Conservation (phyloP, 805 yeast genomes). For the Kuraishia molischiana region DNA sequence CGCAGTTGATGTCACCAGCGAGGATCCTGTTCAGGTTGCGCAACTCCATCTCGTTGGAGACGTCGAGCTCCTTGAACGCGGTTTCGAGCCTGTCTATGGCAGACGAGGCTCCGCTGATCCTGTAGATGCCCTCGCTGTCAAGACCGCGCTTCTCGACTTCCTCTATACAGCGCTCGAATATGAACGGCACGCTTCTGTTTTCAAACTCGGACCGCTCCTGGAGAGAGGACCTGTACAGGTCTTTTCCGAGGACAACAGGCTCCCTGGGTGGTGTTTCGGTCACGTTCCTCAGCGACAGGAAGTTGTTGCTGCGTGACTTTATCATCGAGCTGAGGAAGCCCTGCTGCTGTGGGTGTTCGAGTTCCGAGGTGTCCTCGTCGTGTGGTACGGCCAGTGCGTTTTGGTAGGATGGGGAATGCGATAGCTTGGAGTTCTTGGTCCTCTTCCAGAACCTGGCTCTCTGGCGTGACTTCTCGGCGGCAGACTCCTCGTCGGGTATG, state of each 20-base stretch:
- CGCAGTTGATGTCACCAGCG: slow-evolving; percentile 72
- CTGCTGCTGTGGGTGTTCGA: neutral
- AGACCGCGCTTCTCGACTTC: slow-evolving; percentile 77
- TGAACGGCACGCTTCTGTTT: slow-evolving; percentile 51
- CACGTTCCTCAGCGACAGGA: slow-evolving; percentile 9
- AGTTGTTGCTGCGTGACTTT: slow-evolving; percentile 38
- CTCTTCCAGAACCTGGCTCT: slow-evolving; percentile 22
- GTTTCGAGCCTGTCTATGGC: slow-evolving; percentile 37
- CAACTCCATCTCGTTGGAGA: slow-evolving; percentile 23
- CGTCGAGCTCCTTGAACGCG: slow-evolving; percentile 16
- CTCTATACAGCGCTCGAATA: slow-evolving; percentile 59
- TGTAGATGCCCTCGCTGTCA: slow-evolving; percentile 76
- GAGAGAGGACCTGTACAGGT: slow-evolving; percentile 39
- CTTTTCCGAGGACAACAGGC: neutral
- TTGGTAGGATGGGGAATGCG: neutral
- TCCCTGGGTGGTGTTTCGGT: neutral
- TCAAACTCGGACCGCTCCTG: slow-evolving; percentile 58
- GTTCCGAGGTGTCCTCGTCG: neutral
- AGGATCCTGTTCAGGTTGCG: slow-evolving; percentile 23
- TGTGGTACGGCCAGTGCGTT: neutral
- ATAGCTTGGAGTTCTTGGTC: slow-evolving; percentile 5
- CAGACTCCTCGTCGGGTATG: neutral
- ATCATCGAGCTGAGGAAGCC: slow-evolving; percentile 15
- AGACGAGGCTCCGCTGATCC: slow-evolving; percentile 79
- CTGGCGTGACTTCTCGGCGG: slow-evolving; percentile 11